Percentiles rank a stretch among this genome's conserved stretches.
phyloP scores from a whole-genome alignment of 768 basidiomycete species.

The Trametes gibbosa region DNA sequence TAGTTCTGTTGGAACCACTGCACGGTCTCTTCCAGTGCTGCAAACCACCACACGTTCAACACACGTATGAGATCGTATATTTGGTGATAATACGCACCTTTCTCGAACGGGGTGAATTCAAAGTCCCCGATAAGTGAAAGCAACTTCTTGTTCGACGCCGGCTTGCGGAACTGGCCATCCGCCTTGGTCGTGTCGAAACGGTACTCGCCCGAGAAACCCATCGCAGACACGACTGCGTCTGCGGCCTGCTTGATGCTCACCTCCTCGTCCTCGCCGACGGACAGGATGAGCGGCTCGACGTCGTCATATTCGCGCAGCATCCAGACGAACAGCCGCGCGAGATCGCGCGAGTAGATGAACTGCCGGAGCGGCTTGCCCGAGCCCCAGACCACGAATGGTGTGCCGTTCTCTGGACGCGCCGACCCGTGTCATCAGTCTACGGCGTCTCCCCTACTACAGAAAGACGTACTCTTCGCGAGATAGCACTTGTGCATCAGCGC shows the following conservation, averaged over 20 bases:
- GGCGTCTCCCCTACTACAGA: background rate
- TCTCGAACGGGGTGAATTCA: constrained; percentile 88
- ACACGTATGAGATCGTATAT: background rate
- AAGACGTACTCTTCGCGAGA: constrained; percentile 75
- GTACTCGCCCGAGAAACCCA: constrained; percentile 78
- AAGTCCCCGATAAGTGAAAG: constrained; percentile 74
- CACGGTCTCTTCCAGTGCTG: constrained; percentile 75
- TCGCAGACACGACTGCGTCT: constrained; percentile 83
- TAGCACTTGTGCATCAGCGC: constrained; percentile 92
- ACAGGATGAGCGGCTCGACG: constrained; percentile 91
- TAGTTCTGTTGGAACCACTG: constrained; percentile 88
- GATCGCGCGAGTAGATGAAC: constrained; percentile 95
- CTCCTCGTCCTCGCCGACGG: constrained; percentile 92
- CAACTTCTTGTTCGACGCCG: constrained; percentile 90
- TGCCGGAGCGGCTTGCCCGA: constrained; percentile 93
- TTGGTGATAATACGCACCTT: constrained; percentile 50
- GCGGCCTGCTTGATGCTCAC: constrained; percentile 89
- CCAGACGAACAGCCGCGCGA: constrained; percentile 95
- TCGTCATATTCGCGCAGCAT: constrained; percentile 86
- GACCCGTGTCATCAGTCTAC: background rate
- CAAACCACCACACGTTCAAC: background rate
- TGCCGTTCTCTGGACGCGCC: constrained; percentile 58
- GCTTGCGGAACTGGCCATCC: constrained; percentile 96
- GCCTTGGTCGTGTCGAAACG: constrained; percentile 77
- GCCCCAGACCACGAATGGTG: constrained; percentile 84